Evolutionary conservation across 225 moss, liverwort and hornwort genomes (phyloP).

Genomic region (Neckera pumila): DNA sequence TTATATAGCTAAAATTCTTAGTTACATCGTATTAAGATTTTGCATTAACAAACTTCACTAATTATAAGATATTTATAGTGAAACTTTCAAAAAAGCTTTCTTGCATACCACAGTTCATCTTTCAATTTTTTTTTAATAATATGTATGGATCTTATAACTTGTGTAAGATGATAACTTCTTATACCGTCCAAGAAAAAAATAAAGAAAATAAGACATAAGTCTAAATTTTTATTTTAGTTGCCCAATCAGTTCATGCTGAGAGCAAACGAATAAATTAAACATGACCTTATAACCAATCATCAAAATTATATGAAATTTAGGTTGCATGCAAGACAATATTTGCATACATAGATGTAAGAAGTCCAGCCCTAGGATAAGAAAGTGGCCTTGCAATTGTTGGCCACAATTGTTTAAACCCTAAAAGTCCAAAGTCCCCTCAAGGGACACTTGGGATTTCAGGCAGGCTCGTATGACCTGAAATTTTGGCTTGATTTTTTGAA

Average conservation of each 20-base stretch:
- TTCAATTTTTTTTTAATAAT: background rate
- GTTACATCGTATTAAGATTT: background rate
- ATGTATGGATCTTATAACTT: no score
- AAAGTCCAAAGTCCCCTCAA: no score
- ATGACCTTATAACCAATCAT: no score
- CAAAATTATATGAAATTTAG: background rate
- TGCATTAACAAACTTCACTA: background rate
- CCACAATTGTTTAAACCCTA: background rate
- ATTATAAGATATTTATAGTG: background rate
- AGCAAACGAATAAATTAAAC: background rate
- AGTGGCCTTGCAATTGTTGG: background rate
- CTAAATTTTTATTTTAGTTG: background rate
- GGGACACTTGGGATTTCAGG: no score
- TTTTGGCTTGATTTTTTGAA: no score
- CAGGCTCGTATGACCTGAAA: no score
- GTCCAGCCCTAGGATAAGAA: no score
- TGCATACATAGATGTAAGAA: rapidly evolving
- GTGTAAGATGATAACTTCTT: background rate
- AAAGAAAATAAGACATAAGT: background rate
- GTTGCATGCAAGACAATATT: background rate
- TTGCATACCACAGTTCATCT: no score
- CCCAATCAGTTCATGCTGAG: rapidly evolving
- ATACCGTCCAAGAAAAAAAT: background rate
- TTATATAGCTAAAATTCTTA: background rate
- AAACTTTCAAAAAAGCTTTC: background rate